Percentiles rank a stretch among this genome's conserved stretches.
Evolutionary conservation across 805 yeast species (phyloP).

Genomic region (Pichia ethanolica): DNA sequence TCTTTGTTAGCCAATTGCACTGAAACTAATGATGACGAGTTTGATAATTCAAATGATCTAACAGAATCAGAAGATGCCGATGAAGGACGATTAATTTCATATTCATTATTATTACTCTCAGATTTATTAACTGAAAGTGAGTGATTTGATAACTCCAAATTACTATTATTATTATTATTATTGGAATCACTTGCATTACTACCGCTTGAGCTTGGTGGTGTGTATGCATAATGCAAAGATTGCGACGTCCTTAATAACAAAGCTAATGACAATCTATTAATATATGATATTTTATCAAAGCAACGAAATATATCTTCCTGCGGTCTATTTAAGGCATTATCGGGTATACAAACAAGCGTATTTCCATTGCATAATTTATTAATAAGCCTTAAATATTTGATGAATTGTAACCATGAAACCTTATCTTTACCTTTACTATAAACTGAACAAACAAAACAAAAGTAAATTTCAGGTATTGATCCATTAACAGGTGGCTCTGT

Average conservation of each 20-base stretch:
- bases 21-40: too few species aligned
- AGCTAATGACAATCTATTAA: constrained; percentile 23
- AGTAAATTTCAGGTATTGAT: constrained; percentile 24
- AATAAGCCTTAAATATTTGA: constrained; percentile 20
- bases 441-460: constrained; percentile 25
- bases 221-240: background rate
- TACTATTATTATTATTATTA: too few species aligned
- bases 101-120: too few species aligned
- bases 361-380: constrained; percentile 17
- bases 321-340: constrained; percentile 14
- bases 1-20: too few species aligned
- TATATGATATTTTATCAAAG: constrained; percentile 17
- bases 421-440: constrained; percentile 27
- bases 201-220: background rate
- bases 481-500: constrained; percentile 27
- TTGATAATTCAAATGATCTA: too few species aligned
- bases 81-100: background rate
- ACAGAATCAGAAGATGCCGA: background rate
- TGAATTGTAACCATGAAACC: constrained; percentile 29
- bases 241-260: constrained; percentile 17
- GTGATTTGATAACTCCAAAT: too few species aligned
- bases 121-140: too few species aligned
- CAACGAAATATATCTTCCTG: constrained; percentile 27
- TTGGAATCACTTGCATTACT: background rate
- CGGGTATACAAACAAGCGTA: constrained; percentile 21